Base-by-base conservation (phyloP, 805 yeast species). In the Kluyveromyces nonfermentans region DNA sequence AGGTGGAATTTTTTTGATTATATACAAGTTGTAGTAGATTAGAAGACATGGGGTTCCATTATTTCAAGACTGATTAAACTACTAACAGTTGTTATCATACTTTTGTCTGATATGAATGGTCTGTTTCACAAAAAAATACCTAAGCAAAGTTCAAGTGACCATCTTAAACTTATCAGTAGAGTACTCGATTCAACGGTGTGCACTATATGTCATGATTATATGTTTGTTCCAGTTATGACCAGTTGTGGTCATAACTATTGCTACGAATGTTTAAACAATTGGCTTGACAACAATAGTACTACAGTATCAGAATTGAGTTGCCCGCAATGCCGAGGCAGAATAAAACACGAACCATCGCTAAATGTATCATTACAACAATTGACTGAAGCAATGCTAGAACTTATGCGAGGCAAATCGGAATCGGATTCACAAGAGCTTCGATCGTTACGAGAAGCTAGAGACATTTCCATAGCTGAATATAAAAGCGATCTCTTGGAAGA, bases 181-280 rank as follows among this genome's bases (percentile, higher is more conserved):
- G 33, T 63, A 4, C 35, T 60, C 12, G 66, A 64, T 12, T 56
- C 63, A 19, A 45, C 64, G 6, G 40, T 55, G 30, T 84, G 93
- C 56, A 70, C 82, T 6, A 71, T 84, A 9, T 84, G 93, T 54
- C 78, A 80, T 31, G 90, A 83, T 42, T 62, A 74, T 40, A 77
- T 83, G 82, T 73, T 70, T 49, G 72, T 73, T 2, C 90, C 93
- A 1, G 75, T 78, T 52, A 65, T 76, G 52, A 67, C 78, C 0
- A 59, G 68, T 10, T 84, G 93, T 64, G 90, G 90, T 2, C 93
- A 84, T 56, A 74, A 82, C 25, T 82, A 77, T 52, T 84, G 90
- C 60, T 83, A 83, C 56, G 73, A 55, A 40, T 76, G 90, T 56
- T 56, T 82, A n/a, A 63, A 67, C 16, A 69, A 71, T 19, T 83